Conservation (phyloP, 78 protist genomes). For the Mantamonas sphyraenae region DNA sequence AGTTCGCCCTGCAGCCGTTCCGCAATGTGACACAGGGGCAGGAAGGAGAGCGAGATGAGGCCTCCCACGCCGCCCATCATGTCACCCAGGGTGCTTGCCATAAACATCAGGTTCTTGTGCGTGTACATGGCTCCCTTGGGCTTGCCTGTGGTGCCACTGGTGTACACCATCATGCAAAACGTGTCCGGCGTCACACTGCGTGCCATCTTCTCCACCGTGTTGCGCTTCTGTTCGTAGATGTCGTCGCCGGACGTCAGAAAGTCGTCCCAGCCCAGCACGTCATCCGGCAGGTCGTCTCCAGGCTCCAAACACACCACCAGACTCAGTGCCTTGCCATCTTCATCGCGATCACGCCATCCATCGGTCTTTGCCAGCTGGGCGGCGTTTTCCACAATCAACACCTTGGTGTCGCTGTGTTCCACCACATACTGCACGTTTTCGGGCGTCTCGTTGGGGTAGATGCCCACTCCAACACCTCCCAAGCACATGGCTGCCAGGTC, state of each 20-base stretch:
- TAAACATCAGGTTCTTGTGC: slow-evolving; percentile 40
- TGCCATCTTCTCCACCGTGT: too few species aligned
- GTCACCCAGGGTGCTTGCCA: background rate
- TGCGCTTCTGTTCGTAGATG: background rate
- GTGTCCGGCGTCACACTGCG: too few species aligned
- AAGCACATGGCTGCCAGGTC: background rate
- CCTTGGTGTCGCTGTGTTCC: background rate
- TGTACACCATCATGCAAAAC: background rate
- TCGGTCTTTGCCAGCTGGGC: background rate
- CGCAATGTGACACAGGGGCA: slow-evolving; percentile 80
- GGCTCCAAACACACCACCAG: background rate
- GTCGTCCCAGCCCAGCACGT: background rate
- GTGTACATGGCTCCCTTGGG: slow-evolving; percentile 52
- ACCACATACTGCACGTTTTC: background rate
- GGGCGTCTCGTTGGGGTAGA: slow-evolving; percentile 11
- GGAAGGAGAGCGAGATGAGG: slow-evolving; percentile 46
- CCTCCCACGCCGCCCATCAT: background rate
- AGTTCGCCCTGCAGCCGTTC: slow-evolving; percentile 62
- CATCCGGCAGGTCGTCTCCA: background rate
- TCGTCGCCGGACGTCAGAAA: background rate
- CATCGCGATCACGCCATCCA: background rate
- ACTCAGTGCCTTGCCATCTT: background rate
- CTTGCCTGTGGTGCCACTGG: too few species aligned
- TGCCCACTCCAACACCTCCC: slow-evolving; percentile 10
- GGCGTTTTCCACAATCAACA: background rate